Conservation (phyloP, 2,329 filamentous ascomycete species). For the Apiospora arundinis region DNA sequence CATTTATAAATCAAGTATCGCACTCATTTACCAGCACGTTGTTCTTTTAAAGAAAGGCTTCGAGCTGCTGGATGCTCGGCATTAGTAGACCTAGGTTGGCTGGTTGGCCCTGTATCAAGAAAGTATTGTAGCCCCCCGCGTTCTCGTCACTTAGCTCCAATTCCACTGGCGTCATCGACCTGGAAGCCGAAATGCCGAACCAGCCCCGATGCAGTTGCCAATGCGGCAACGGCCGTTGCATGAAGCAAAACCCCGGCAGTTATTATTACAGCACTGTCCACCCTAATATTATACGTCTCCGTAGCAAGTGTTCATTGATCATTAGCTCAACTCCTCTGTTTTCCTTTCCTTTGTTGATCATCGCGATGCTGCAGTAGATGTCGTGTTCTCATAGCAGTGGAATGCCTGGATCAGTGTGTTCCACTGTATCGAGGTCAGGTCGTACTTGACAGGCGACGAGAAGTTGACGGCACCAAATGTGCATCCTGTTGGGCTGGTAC, state of each 20-base stretch:
- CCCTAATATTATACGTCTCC: background rate
- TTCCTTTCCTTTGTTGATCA: background rate
- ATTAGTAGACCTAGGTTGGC: background rate
- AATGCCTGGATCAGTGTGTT: slow-evolving; percentile 47
- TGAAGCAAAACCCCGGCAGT: background rate
- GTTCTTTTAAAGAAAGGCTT: background rate
- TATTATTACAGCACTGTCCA: background rate
- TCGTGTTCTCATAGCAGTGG: slow-evolving; percentile 42
- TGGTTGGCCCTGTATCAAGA: background rate
- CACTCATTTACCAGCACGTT: no score
- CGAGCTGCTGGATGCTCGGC: background rate
- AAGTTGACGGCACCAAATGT: slow-evolving; percentile 57
- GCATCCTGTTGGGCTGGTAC: slow-evolving; percentile 59
- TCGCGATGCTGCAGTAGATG: slow-evolving; percentile 29
- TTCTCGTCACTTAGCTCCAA: background rate
- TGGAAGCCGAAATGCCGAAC: slow-evolving; percentile 1
- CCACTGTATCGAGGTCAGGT: slow-evolving; percentile 54
- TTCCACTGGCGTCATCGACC: slow-evolving; percentile 2
- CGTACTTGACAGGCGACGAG: slow-evolving; percentile 52
- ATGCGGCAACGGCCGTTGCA: background rate
- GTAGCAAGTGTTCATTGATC: background rate
- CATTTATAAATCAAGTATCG: no score
- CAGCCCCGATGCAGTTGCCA: background rate
- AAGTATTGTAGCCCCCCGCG: background rate
- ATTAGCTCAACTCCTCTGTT: background rate